These are phyloP conservation scores for Mortierella sp. DNA, from an alignment of 371 early-diverging fungal species.

Conservation along the genomic window DNA sequence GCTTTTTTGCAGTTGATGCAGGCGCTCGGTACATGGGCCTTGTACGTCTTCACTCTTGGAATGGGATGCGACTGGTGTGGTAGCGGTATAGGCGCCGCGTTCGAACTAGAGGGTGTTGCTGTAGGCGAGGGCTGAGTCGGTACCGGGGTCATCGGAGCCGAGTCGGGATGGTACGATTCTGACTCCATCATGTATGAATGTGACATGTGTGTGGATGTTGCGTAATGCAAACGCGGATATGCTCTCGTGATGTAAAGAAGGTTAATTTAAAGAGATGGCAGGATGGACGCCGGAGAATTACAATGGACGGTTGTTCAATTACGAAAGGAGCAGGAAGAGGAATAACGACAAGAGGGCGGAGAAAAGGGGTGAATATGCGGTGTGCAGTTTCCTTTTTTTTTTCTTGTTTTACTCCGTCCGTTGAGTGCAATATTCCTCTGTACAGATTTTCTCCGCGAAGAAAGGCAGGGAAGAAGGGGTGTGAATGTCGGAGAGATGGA, in stretches of 20 bases:
- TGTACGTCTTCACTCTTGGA: conserved; percentile 36
- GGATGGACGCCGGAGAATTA: conserved; percentile 12
- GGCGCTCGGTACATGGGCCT: conserved; percentile 61
- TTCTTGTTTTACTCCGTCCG: no score
- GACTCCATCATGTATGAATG: conserved; percentile 46
- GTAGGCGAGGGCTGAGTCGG: conserved; percentile 14
- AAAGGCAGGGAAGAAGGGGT: no score
- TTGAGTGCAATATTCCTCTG: no score
- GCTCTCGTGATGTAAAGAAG: neutral
- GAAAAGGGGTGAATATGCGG: neutral
- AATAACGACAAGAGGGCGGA: neutral
- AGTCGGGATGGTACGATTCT: conserved; percentile 33
- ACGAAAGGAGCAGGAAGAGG: neutral
- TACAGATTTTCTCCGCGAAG: no score
- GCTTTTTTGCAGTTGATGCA: conserved; percentile 77
- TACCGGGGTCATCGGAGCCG: conserved; percentile 28
- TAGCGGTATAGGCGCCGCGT: conserved; percentile 11
- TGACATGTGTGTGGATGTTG: conserved; percentile 20
- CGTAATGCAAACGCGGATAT: neutral
- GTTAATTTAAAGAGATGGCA: neutral
- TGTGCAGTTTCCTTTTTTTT: neutral
- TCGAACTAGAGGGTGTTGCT: conserved; percentile 3
- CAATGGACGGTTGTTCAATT: conserved; percentile 2
- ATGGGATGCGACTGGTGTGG: conserved; percentile 33
- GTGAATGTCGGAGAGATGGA: no score